Conservation (phyloP, 1,284 basidiomycete species). For the Apiotrichum montevideense region DNA sequence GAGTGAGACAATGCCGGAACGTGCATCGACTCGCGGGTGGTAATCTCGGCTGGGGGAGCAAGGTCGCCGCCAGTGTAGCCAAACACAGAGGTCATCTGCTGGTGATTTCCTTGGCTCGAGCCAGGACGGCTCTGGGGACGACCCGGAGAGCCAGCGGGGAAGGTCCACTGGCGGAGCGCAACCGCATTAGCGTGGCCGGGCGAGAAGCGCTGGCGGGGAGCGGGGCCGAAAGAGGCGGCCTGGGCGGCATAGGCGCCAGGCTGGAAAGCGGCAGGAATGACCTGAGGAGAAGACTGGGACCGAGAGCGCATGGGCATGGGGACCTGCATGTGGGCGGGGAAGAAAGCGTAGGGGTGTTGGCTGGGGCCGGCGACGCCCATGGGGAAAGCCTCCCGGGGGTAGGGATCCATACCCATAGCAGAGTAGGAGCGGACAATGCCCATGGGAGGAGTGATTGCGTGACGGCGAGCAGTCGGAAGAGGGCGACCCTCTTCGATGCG, state of each 20-base stretch:
- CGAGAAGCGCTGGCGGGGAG: conserved; percentile 16
- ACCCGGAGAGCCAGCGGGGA: conserved; percentile 2
- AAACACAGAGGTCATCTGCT: conserved; percentile 14
- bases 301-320: conserved; percentile 10
- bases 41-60: conserved; percentile 1
- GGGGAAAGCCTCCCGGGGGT: conserved; percentile 12
- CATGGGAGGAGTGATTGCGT: conserved; percentile 3
- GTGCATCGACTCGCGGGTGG: neutral
- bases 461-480: conserved; percentile 15
- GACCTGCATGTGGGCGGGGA: conserved; percentile 9
- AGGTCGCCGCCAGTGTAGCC: conserved; percentile 1
- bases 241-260: conserved; percentile 6
- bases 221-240: conserved; percentile 14
- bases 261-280: conserved; percentile 1
- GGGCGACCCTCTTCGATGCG: conserved; percentile 19
- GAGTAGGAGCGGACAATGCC: conserved; percentile 17
- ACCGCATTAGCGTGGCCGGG: conserved; percentile 15
- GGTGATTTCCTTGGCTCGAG: conserved; percentile 13
- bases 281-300: conserved; percentile 20
- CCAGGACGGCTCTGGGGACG: conserved; percentile 15
- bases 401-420: conserved; percentile 14
- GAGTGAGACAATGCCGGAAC: conserved; percentile 1
- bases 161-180: conserved; percentile 13
- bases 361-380: conserved; percentile 11
- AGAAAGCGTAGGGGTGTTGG: conserved; percentile 6